Evolutionary conservation across 2,329 filamentous ascomycete genomes (phyloP), one percentile per base, ranked within the genome.

Genomic region (Calonectria montana): DNA sequence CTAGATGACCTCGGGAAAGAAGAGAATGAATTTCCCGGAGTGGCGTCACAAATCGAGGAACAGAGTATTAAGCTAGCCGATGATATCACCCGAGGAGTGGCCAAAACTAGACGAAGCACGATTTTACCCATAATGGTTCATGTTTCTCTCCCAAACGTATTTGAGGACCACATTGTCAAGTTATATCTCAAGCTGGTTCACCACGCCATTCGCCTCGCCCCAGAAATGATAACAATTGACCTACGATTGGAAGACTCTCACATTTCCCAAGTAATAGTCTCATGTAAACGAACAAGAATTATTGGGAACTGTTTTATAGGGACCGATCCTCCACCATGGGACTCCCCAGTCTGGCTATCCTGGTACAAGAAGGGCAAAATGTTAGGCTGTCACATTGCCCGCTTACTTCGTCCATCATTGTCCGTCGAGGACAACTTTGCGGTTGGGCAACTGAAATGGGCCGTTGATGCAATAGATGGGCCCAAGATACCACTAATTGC

Each of bases 171-270:
- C 1, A 35, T 70, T 2, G 63, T 77, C 8, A 70, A 74, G 2
- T 31, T 83, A 0, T 93, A 93, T 75, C 78, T 91, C 45, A 87
- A 89, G 47, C 85, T 92, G 25, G 79, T 93, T 1, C 85, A 86
- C 7, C 90, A 93, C 75, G 89, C 89, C 4, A 79, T 93, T 12
- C 87, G 91, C 25, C 84, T 94, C 21, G 88, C 88, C 0, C 89
- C 92, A 0, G 91, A 93, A 65, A 93, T 89, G 76, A 81, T 91
- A 68, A 90, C 90, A 0, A 81, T 94, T 18, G 91, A 94, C 75
- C 80, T 94, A 13, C 85, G 88, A 8, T 83, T 92, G 2, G 87
- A 88, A 7, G 86, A 90, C 55, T 79, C 82, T 2, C 78, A 86
- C 15, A 83, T 94, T 2, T 79, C 83, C 1, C 85, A 87, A 47